A percentile compares a stretch with the other conserved stretches of the same genome.
phyloP scores from a whole-genome alignment of 345 rosid species.

The Anastatica hierochuntica region DNA sequence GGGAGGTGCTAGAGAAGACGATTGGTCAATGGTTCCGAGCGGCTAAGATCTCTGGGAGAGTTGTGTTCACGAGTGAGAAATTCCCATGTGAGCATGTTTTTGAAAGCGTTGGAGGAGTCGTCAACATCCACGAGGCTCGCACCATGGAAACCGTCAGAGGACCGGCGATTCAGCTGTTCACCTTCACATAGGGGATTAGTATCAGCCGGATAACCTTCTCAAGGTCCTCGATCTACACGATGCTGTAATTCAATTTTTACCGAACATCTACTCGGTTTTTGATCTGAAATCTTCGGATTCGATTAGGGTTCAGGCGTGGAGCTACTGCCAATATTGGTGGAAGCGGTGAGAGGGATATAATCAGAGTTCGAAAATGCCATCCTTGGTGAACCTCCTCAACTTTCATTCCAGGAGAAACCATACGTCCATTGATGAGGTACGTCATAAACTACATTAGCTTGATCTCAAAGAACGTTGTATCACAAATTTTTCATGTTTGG shows the following conservation, averaged over 20 bases:
- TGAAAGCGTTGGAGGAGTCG: conserved; percentile 42
- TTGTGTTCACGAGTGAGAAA: conserved; percentile 80
- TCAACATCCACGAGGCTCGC: conserved; percentile 73
- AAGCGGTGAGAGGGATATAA: conserved; percentile 82
- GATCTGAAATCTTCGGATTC: conserved; percentile 65
- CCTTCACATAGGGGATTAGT: conserved; percentile 87
- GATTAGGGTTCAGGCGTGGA: conserved; percentile 77
- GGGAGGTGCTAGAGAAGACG: conserved; percentile 76
- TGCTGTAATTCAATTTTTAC: conserved; percentile 57
- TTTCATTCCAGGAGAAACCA: conserved; percentile 85
- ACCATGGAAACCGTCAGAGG: conserved; percentile 91
- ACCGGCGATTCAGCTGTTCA: conserved; percentile 77
- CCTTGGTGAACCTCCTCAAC: conserved; percentile 64
- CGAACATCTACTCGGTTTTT: conserved; percentile 74
- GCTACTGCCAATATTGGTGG: conserved; percentile 76
- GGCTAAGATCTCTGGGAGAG: conserved; percentile 61
- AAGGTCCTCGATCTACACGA: conserved; percentile 87
- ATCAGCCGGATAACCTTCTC: conserved; percentile 85
- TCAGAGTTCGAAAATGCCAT: conserved; percentile 86
- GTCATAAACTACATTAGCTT: conserved; percentile 97
- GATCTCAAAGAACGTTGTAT: too few relatives aligned
- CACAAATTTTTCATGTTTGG: too few relatives aligned
- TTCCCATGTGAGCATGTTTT: conserved; percentile 75
- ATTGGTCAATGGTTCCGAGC: conserved; percentile 88
- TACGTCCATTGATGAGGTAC: conserved; percentile 93